Conservation (phyloP, 768 basidiomycete genomes). For the Pisolithus microcarpus region DNA sequence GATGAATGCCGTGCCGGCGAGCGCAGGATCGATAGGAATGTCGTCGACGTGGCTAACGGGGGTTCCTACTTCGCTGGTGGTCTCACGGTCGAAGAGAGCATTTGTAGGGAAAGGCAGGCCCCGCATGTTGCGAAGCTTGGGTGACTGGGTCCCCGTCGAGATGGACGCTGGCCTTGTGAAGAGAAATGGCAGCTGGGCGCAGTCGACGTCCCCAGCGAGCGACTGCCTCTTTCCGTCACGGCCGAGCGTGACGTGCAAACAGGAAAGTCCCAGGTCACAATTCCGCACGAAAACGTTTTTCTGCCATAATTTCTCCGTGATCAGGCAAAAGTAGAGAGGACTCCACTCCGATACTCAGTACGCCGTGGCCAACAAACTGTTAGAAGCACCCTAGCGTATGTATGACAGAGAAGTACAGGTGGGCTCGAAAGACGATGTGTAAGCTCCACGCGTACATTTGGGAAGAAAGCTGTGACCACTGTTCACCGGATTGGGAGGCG, state of each 20-base stretch:
- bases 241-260: conserved; percentile 24
- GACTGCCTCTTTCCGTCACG: conserved; percentile 21
- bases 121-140: conserved; percentile 38
- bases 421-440: too few relatives aligned
- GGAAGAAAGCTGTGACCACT: background rate
- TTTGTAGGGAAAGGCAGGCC: conserved; percentile 46
- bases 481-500: background rate
- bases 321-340: too few relatives aligned
- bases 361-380: too few relatives aligned
- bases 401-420: too few relatives aligned
- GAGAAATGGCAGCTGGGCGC: conserved; percentile 11
- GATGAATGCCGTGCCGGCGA: conserved; percentile 40
- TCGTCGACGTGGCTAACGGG: conserved; percentile 52
- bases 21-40: conserved; percentile 79
- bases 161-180: conserved; percentile 5
- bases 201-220: conserved; percentile 34
- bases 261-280: conserved; percentile 21
- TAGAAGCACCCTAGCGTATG: too few relatives aligned
- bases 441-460: background rate
- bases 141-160: conserved; percentile 8
- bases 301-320: background rate
- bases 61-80: conserved; percentile 53
- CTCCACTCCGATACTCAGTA: too few relatives aligned
- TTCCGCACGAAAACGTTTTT: conserved; percentile 12
- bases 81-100: conserved; percentile 45